Conservation (phyloP, 345 rosid species). For the Streptanthus diversifolius region DNA sequence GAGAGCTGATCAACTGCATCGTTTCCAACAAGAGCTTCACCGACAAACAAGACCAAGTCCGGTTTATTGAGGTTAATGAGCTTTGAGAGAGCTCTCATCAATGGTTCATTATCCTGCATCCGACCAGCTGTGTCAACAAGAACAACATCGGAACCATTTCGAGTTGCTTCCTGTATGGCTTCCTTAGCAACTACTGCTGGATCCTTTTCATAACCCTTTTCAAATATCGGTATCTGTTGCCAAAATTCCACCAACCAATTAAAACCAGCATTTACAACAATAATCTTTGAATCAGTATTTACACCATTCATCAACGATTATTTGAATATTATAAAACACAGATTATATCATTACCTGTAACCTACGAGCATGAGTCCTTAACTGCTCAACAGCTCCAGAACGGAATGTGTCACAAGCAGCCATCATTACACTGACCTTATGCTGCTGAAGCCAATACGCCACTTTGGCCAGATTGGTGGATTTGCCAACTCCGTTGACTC, state of each 20-base stretch:
- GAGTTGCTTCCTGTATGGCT: slow-evolving; percentile 89
- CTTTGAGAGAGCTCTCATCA: slow-evolving; percentile 98
- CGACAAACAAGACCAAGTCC: slow-evolving; percentile 92
- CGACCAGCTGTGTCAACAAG: slow-evolving; percentile 99
- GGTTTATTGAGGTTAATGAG: slow-evolving; percentile 81
- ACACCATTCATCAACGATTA: background rate
- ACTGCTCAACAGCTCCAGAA: slow-evolving; percentile 98
- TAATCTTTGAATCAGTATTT: background rate
- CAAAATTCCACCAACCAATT: background rate
- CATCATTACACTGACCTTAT: slow-evolving; percentile 89
- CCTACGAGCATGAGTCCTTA: slow-evolving; percentile 95
- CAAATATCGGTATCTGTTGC: slow-evolving; percentile 83
- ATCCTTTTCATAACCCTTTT: slow-evolving; percentile 98
- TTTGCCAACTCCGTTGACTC: slow-evolving; percentile 98
- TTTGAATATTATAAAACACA: background rate
- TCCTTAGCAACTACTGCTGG: slow-evolving; percentile 98
- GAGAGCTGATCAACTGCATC: slow-evolving; percentile 96
- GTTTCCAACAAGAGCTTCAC: slow-evolving; percentile 98
- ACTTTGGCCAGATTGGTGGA: slow-evolving; percentile 98
- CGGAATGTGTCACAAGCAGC: slow-evolving; percentile 99
- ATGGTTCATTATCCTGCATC: slow-evolving; percentile 98
- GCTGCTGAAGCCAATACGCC: slow-evolving; percentile 98
- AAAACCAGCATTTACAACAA: background rate
- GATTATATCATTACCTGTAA: slow-evolving; percentile 54
- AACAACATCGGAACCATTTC: slow-evolving; percentile 87